Base-by-base conservation (phyloP, 306 rosid genomes). In the Begonia loranthoides region DNA sequence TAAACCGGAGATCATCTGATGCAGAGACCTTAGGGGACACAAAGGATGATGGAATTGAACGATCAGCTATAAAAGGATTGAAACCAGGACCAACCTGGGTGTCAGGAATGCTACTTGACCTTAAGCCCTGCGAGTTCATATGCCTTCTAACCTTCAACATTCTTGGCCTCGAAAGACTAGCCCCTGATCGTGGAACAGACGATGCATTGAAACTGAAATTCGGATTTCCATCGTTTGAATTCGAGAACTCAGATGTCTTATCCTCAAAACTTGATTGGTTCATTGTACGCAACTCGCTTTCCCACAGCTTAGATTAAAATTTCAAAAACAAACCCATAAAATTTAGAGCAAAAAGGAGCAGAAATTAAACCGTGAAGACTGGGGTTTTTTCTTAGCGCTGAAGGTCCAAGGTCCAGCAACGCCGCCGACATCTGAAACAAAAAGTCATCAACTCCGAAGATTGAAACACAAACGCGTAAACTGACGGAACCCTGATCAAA, bases 131-230 rank as follows among this genome's bases (percentile, higher is more conserved):
- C 14, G 80, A 70, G 63, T 50, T 76, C 59, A 57, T 46, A 22
- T 75, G 84, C 63, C 58, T 80, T 5, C 88, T 77, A 45, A 75
- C 64, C 74, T 92, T 92, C 13, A 56, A 41, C 41, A 82, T 34
- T 66, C 94, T 65, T 13, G 96, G 96, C 70, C 66, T 79, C 15
- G 84, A 48, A 13, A 67, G 65, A 48, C 79, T 81, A 11, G 80
- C 66, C 51, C 59, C 70, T 51, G 73, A 63, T 60, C 78, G 74
- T 10, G 72, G 57, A 53, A 44, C 58, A 13, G 90, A 52, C 61
- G 72, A 43, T 13, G 81, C 15, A 54, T 58, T 65, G 67, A 78
- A 76, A 44, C 77, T 69, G 53, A 76, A 53, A 53, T 61, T 67
- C 9, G 74, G 19, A 50, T 62, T 53, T 0, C 48, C 39, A 2